phyloP scores from a whole-genome alignment of 192 early-diverging fungal genomes.

The Phlyctochytrium arcticum region DNA sequence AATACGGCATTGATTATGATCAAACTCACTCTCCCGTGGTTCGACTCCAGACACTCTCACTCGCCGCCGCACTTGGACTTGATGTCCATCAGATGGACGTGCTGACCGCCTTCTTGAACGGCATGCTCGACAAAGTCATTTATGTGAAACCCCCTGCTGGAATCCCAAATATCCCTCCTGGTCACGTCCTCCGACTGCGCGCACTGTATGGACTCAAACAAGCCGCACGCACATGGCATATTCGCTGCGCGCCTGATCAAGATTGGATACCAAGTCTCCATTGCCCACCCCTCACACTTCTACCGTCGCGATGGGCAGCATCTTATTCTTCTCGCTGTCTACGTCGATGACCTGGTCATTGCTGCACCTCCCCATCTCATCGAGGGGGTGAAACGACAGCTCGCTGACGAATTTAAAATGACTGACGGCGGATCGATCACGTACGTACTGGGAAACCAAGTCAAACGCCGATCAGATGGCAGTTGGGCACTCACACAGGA shows the following conservation, averaged over 20 bases:
- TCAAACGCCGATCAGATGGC: neutral
- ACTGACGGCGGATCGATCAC: neutral
- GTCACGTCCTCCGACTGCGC: neutral
- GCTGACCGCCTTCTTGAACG: constrained; percentile 22
- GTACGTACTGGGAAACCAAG: neutral
- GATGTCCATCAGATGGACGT: constrained; percentile 26
- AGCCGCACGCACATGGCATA: constrained; percentile 14
- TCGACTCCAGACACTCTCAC: neutral
- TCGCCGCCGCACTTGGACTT: constrained; percentile 4
- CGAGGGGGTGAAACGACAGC: constrained; percentile 3
- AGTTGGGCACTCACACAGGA: neutral
- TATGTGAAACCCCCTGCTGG: constrained; percentile 28
- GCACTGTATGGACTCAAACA: constrained; percentile 28
- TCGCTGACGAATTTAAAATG: neutral
- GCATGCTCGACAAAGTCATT: constrained; percentile 16
- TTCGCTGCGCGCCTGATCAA: neutral
- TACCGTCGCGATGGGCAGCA: too few relatives aligned
- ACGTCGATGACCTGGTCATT: neutral
- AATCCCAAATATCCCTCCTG: neutral
- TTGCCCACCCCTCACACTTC: too few relatives aligned
- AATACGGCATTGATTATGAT: constrained; percentile 30
- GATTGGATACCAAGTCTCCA: too few relatives aligned
- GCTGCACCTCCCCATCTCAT: neutral
- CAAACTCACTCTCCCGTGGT: constrained; percentile 28
- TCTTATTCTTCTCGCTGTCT: neutral